phyloP scores from a whole-genome alignment of 768 basidiomycete species.

The Chiua virens region DNA sequence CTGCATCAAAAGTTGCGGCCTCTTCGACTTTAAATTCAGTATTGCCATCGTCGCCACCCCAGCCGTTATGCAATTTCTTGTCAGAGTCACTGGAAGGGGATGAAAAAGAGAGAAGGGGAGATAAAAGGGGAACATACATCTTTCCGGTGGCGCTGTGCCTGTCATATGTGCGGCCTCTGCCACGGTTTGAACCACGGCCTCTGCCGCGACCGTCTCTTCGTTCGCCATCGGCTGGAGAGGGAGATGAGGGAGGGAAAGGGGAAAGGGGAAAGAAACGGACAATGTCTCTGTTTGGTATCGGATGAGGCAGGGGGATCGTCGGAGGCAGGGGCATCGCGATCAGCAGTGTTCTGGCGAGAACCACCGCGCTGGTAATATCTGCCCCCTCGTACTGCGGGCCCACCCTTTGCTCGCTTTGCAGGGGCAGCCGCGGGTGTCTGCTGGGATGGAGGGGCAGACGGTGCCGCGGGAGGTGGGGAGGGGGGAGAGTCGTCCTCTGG shows the following conservation, averaged over 20 bases:
- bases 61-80: conserved; percentile 92
- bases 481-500: conserved; percentile 51
- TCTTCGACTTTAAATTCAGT: conserved; percentile 81
- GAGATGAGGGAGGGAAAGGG: conserved; percentile 2
- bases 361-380: conserved; percentile 70
- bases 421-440: conserved; percentile 38
- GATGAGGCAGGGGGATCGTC: conserved; percentile 37
- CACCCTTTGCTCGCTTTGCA: conserved; percentile 49
- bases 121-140: conserved; percentile 49
- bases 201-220: conserved; percentile 46
- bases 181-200: conserved; percentile 46
- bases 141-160: conserved; percentile 86
- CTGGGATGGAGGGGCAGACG: conserved; percentile 29
- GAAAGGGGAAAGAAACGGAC: conserved; percentile 21
- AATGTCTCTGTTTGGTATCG: conserved; percentile 33
- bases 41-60: conserved; percentile 91
- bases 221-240: conserved; percentile 40
- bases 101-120: conserved; percentile 6
- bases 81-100: conserved; percentile 72
- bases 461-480: conserved; percentile 35
- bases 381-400: conserved; percentile 65
- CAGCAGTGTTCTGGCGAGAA: conserved; percentile 40
- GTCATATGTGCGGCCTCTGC: conserved; percentile 77
- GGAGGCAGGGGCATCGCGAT: conserved; percentile 38
- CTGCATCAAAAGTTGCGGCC: conserved; percentile 71